Percentiles rank a stretch among this genome's conserved stretches.
Conservation (phyloP, 495 filamentous ascomycete species). For the Aspergillus olivimuriae region DNA sequence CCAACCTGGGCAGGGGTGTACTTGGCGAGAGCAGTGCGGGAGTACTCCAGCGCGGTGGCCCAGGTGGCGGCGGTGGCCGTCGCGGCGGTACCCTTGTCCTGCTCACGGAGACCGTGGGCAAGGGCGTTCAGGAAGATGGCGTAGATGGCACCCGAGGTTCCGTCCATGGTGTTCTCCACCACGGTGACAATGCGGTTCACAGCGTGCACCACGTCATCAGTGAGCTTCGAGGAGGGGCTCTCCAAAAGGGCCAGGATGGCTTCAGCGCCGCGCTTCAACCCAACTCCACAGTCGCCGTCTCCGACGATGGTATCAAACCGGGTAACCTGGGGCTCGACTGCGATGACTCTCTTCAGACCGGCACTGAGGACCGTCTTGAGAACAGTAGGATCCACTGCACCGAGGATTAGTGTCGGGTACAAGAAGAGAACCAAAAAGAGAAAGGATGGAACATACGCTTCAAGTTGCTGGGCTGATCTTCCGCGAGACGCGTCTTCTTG, state of each 20-base stretch:
- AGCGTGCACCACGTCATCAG: constrained; percentile 64
- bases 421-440: neutral
- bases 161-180: constrained; percentile 90
- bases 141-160: constrained; percentile 90
- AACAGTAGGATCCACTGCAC: constrained; percentile 49
- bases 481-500: constrained; percentile 50
- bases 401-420: constrained; percentile 11
- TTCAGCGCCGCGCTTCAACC: constrained; percentile 85
- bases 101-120: constrained; percentile 62
- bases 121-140: constrained; percentile 95
- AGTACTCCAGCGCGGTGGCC: constrained; percentile 66
- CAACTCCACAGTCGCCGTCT: constrained; percentile 92
- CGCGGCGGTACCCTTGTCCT: constrained; percentile 41
- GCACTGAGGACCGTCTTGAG: constrained; percentile 55
- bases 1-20: constrained; percentile 90
- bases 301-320: constrained; percentile 88
- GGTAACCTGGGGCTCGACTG: constrained; percentile 77
- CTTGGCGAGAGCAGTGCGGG: constrained; percentile 61
- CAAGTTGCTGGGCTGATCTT: constrained; percentile 61
- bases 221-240: constrained; percentile 39
- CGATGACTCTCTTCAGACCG: constrained; percentile 67
- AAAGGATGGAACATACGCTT: constrained; percentile 38
- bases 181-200: constrained; percentile 71
- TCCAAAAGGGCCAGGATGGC: constrained; percentile 65
- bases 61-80: constrained; percentile 54